These are phyloP conservation scores for Stylosanthes scabra DNA, from an alignment of 331 rosid genomes.

Conservation along the genomic window DNA sequence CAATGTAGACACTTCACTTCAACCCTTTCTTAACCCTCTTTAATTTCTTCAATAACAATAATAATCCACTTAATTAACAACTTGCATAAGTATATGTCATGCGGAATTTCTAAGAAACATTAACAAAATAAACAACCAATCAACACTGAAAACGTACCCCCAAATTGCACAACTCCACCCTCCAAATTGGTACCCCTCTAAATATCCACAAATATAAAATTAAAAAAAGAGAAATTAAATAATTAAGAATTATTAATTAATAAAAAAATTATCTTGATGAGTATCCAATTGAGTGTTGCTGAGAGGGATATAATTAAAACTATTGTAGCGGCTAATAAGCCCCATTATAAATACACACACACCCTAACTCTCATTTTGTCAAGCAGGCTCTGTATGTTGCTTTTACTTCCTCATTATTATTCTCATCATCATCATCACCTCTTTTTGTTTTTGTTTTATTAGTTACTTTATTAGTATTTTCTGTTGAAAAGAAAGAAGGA, in stretches of 20 bases:
- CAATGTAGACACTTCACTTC: slow-evolving; percentile 13
- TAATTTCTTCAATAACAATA: background rate
- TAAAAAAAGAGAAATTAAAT: no score
- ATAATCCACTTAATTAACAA: background rate
- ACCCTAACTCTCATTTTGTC: slow-evolving; percentile 28
- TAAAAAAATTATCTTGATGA: background rate
- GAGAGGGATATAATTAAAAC: background rate
- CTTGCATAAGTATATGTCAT: slow-evolving; percentile 10
- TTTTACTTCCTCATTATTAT: slow-evolving; percentile 3
- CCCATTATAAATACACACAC: slow-evolving; percentile 60
- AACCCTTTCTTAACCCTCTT: slow-evolving; percentile 15
- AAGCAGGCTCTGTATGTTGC: slow-evolving; percentile 40
- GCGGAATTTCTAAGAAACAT: slow-evolving; percentile 14
- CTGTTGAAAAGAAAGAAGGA: slow-evolving; percentile 44
- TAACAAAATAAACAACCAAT: slow-evolving; percentile 18
- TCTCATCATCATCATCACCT: background rate
- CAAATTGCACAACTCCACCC: background rate
- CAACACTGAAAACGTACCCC: background rate
- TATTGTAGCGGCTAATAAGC: background rate
- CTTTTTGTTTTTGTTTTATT: background rate
- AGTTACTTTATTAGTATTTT: background rate
- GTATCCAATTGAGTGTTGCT: slow-evolving; percentile 10
- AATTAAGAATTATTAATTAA: background rate
- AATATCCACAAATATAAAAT: no score
- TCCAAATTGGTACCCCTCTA: background rate